Percentiles rank a stretch among this genome's conserved stretches.
Evolutionary conservation across 2,329 filamentous ascomycete genomes (phyloP).

Genomic region (Apiospora koreana): DNA sequence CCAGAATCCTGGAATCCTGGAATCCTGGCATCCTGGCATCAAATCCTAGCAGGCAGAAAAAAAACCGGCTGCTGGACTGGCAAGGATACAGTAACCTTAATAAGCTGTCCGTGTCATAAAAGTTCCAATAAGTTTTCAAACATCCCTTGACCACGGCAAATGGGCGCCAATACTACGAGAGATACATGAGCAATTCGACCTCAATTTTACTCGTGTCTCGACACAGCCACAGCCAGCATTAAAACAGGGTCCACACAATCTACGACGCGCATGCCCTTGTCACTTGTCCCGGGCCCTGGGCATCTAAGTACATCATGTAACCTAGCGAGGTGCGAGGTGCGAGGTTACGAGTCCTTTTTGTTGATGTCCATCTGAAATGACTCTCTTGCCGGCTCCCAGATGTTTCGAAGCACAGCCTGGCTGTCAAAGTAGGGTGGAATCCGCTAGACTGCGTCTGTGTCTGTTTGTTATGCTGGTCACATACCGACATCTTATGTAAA

Average conservation of each 20-base stretch:
- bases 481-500: too few relatives aligned
- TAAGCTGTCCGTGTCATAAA: slow-evolving; percentile 7
- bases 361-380: background rate
- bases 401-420: background rate
- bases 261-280: slow-evolving; percentile 6
- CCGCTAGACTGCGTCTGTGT: too few relatives aligned
- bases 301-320: too few relatives aligned
- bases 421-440: background rate
- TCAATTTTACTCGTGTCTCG: slow-evolving; percentile 8
- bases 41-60: background rate
- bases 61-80: background rate
- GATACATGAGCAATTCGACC: background rate
- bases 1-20: background rate
- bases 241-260: slow-evolving; percentile 4
- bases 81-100: slow-evolving; percentile 2
- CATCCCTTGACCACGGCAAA: background rate
- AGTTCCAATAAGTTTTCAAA: background rate
- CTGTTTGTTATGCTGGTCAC: too few relatives aligned
- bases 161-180: background rate
- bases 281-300: background rate
- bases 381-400: background rate
- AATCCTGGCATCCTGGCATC: background rate
- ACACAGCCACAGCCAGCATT: slow-evolving; percentile 7
- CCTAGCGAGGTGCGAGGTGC: too few relatives aligned
- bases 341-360: background rate